phyloP scores from a whole-genome alignment of 2,329 filamentous ascomycete genomes.

The Penicillium sp. region DNA sequence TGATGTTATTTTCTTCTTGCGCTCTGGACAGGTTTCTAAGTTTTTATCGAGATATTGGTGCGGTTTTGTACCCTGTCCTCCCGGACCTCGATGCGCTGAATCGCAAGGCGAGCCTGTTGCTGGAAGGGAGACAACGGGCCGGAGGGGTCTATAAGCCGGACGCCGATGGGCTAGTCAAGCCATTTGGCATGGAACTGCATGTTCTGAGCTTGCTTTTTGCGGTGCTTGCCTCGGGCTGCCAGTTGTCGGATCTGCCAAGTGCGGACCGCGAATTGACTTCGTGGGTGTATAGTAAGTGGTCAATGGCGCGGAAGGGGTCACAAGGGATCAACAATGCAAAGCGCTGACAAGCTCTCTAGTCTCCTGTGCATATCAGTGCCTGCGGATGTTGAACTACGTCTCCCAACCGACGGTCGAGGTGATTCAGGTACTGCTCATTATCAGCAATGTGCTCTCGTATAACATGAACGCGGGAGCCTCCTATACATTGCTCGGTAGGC shows the following conservation, averaged over 20 bases:
- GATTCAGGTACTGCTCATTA: conserved; percentile 57
- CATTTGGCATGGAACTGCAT: conserved; percentile 53
- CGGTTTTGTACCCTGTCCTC: conserved; percentile 53
- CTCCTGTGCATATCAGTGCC: conserved; percentile 59
- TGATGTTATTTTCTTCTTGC: background rate
- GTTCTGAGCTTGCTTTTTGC: conserved; percentile 58
- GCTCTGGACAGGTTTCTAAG: conserved; percentile 42
- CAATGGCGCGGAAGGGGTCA: background rate
- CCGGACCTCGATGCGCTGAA: conserved; percentile 48
- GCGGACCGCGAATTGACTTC: conserved; percentile 58
- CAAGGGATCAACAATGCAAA: background rate
- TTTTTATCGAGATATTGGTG: conserved; percentile 51
- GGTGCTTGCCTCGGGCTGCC: conserved; percentile 55
- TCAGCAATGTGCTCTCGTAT: conserved; percentile 57
- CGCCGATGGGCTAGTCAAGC: conserved; percentile 46
- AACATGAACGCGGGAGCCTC: conserved; percentile 61
- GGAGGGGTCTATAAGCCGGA: conserved; percentile 37
- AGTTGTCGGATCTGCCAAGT: conserved; percentile 51
- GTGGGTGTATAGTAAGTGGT: conserved; percentile 52
- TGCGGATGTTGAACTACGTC: conserved; percentile 59
- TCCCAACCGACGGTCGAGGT: conserved; percentile 56
- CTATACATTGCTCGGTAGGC: conserved; percentile 52
- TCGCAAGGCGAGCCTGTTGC: conserved; percentile 45
- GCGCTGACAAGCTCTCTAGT: conserved; percentile 35
- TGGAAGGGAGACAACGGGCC: conserved; percentile 45